phyloP scores from a whole-genome alignment of 1,284 basidiomycete genomes.

The Leccinum pachyderme region DNA sequence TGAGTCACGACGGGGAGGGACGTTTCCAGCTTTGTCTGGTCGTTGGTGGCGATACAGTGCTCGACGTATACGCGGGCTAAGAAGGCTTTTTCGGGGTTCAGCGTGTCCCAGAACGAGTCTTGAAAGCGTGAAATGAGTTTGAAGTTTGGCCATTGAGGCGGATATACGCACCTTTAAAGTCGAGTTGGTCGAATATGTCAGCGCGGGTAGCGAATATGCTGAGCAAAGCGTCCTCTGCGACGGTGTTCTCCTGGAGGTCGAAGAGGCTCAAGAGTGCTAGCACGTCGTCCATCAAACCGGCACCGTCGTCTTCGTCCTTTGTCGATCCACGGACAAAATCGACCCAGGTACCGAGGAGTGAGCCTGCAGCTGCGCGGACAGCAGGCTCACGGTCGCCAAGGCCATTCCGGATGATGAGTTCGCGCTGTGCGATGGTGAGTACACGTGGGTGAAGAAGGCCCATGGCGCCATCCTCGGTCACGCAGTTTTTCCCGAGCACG shows the following conservation, averaged over 20 bases:
- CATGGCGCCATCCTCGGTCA: conserved; percentile 30
- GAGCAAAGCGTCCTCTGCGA: conserved; percentile 66
- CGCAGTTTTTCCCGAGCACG: conserved; percentile 44
- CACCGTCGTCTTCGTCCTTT: conserved; percentile 40
- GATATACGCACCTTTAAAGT: conserved; percentile 66
- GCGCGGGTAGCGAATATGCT: conserved; percentile 61
- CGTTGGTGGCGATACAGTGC: conserved; percentile 66
- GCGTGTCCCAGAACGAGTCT: conserved; percentile 75
- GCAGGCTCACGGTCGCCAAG: conserved; percentile 84
- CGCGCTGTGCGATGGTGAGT: conserved; percentile 75
- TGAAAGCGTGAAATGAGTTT: neutral
- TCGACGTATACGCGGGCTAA: conserved; percentile 85
- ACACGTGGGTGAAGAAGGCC: conserved; percentile 67
- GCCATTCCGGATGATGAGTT: conserved; percentile 77
- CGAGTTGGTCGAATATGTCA: conserved; percentile 62
- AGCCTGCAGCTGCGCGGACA: conserved; percentile 80
- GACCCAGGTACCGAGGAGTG: conserved; percentile 78
- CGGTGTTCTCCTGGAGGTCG: conserved; percentile 56
- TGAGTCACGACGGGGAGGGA: conserved; percentile 87
- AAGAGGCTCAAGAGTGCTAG: conserved; percentile 62
- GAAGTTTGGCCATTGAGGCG: neutral
- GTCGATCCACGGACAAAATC: conserved; percentile 54
- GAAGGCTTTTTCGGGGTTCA: conserved; percentile 84
- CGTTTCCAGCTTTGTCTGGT: conserved; percentile 70
- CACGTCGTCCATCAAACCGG: conserved; percentile 47